Evolutionary conservation across 1,284 basidiomycete genomes (phyloP), one percentile per base, ranked within the genome.

Genomic region (Apiotrichum sp.): DNA sequence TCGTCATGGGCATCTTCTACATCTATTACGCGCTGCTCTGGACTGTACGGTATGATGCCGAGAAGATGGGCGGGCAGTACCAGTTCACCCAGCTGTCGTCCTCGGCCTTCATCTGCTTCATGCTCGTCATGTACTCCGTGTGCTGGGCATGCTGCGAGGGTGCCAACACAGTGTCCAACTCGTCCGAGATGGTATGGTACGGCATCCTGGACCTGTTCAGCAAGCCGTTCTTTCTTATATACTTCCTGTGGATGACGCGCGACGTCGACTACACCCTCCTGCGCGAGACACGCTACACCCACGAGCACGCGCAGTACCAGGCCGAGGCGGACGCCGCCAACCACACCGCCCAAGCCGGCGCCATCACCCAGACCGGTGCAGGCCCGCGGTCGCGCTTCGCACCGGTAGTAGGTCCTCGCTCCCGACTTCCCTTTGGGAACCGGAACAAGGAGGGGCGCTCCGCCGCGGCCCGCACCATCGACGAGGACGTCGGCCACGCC

Each of bases 141-240:
- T 72, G 73, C 11, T 78, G 75, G 76, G 77, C 72, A 38, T 63
- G 77, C 10, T 64, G 67, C 47, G 78, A 79, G 54, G 78, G 78
- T 38, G 67, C 64, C 32, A 78, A 78, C 60, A 61, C 77, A 57
- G 59, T 67, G 14, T 67, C 75, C 22, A 67, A 72, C 60, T 42
- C 39, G 29, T 66, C 69, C 22, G 76, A 79, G 62, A 75, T 78
- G 74, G 62, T 77, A 57, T 84, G 82, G 73, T 85, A 84, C 70
- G 83, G 83, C 57, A 73, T 83, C 57, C 77, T 86, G 54, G 84
- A 85, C 64, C 52, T 85, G 14, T 55, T 84, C 61, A 77, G 81
- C 57, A 83, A 80, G 57, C 81, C 81, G 4, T 61, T 66, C 53
- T 62, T 43, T 50, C 49, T 60, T 31, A 22, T 50, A 47, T 53